Evolutionary conservation across 2,329 filamentous ascomycete genomes (phyloP).

Genomic region (Madurella mycetomatis): DNA sequence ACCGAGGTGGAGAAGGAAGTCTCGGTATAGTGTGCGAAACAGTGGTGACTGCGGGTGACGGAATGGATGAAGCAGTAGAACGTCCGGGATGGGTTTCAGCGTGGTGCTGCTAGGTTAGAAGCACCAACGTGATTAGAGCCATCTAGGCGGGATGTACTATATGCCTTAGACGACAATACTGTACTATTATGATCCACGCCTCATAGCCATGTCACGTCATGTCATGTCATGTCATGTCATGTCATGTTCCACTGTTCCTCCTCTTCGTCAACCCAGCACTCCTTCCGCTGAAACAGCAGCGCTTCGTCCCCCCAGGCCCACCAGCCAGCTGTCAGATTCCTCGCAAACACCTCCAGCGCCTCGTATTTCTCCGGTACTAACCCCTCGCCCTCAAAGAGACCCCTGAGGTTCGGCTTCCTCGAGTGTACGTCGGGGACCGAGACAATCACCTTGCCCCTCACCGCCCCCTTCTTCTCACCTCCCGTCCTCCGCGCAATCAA

Average conservation of each 20-base stretch:
- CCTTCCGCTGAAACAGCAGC: conserved; percentile 60
- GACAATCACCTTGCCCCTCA: conserved; percentile 53
- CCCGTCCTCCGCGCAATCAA: conserved; percentile 53
- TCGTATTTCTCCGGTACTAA: conserved; percentile 48
- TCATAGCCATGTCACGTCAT: neutral
- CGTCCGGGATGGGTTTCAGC: neutral
- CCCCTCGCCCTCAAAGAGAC: conserved; percentile 51
- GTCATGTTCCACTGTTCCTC: conserved; percentile 2
- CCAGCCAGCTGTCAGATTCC: conserved; percentile 71
- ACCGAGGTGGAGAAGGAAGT: conserved; percentile 25
- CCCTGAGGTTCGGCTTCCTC: conserved; percentile 67
- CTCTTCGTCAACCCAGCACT: conserved; percentile 42
- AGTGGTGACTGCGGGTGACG: neutral
- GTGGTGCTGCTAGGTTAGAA: neutral
- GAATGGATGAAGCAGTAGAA: neutral
- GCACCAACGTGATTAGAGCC: neutral
- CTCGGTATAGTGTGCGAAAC: conserved; percentile 14
- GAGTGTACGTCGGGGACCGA: conserved; percentile 74
- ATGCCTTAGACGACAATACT: conserved; percentile 7
- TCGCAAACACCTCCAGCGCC: conserved; percentile 72
- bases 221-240: neutral
- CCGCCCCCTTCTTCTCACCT: neutral
- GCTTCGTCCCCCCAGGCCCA: conserved; percentile 75
- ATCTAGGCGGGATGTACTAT: conserved; percentile 17
- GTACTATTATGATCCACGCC: conserved; percentile 13